Percentiles rank a stretch among this genome's conserved stretches.
These are phyloP conservation scores for Candida pseudoglaebosa DNA, from an alignment of 805 yeast species.

Conservation along the genomic window DNA sequence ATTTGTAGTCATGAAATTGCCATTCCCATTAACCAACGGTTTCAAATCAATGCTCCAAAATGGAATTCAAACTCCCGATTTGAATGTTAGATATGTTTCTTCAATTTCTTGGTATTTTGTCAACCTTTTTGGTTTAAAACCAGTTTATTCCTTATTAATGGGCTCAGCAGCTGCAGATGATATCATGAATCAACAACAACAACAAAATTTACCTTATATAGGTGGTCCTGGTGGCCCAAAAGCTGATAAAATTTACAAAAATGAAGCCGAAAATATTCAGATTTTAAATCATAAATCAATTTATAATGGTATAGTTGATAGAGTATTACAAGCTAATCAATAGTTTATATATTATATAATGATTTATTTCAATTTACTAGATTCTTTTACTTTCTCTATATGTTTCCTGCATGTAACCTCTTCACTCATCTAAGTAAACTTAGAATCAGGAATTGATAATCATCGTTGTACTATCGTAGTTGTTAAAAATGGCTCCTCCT, in stretches of 20 bases:
- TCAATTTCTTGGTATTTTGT: slow-evolving; percentile 96
- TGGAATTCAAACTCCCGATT: slow-evolving; percentile 78
- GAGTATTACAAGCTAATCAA: slow-evolving; percentile 32
- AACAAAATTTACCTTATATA: slow-evolving; percentile 33
- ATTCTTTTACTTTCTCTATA: neutral
- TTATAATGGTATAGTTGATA: slow-evolving; percentile 57
- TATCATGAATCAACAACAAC: slow-evolving; percentile 41
- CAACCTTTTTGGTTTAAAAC: slow-evolving; percentile 75
- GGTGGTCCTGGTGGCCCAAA: slow-evolving; percentile 61
- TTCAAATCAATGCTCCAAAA: slow-evolving; percentile 91
- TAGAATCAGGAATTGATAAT: no score
- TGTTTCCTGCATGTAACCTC: neutral
- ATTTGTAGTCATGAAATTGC: slow-evolving; percentile 71
- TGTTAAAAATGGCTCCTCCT: slow-evolving; percentile 25
- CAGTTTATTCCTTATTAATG: slow-evolving; percentile 69
- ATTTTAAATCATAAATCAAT: slow-evolving; percentile 50
- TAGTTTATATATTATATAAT: no score
- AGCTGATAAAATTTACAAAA: slow-evolving; percentile 57
- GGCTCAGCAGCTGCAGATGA: slow-evolving; percentile 47
- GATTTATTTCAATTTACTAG: no score
- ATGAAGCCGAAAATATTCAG: slow-evolving; percentile 72
- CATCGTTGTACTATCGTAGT: neutral
- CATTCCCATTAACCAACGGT: slow-evolving; percentile 85
- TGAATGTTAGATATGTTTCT: slow-evolving; percentile 89
- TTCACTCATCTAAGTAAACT: neutral